Evolutionary conservation across 2,329 filamentous ascomycete species (phyloP).

Genomic region (Mycosphaerella sp.): DNA sequence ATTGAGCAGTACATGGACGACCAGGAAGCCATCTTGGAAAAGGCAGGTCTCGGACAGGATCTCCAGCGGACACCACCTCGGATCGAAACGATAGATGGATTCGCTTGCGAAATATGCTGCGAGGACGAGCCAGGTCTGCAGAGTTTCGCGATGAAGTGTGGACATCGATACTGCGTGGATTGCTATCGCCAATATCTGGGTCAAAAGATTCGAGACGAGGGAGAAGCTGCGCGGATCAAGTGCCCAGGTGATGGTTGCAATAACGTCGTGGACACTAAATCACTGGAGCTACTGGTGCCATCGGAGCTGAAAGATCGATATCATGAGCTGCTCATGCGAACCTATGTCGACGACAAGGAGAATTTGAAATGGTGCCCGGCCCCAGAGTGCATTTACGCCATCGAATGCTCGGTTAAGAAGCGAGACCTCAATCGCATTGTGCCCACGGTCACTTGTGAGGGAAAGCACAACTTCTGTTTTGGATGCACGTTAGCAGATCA

Average conservation of each 20-base stretch:
- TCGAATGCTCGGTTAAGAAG: constrained; percentile 82
- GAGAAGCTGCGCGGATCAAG: constrained; percentile 89
- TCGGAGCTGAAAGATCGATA: constrained; percentile 59
- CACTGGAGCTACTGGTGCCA: constrained; percentile 67
- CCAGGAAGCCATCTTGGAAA: constrained; percentile 70
- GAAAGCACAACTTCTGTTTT: constrained; percentile 88
- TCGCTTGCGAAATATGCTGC: constrained; percentile 92
- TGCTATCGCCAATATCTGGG: constrained; percentile 88
- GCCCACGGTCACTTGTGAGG: constrained; percentile 80
- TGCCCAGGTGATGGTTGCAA: constrained; percentile 85
- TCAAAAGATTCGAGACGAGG: constrained; percentile 92
- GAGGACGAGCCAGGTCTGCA: constrained; percentile 72
- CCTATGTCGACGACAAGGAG: constrained; percentile 95
- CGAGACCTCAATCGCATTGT: constrained; percentile 80
- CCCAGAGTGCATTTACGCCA: constrained; percentile 89
- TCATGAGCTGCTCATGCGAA: constrained; percentile 77
- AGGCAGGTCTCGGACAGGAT: constrained; percentile 68
- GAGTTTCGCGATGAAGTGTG: constrained; percentile 92
- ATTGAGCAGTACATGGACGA: constrained; percentile 97
- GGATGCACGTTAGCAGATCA: constrained; percentile 86
- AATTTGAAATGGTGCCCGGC: constrained; percentile 96
- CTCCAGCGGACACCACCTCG: constrained; percentile 54
- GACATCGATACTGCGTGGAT: constrained; percentile 83
- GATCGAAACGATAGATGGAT: constrained; percentile 65
- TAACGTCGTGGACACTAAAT: constrained; percentile 84